Conservation (phyloP, 2,329 filamentous ascomycete species). For the Ophiostoma angusticollis region DNA sequence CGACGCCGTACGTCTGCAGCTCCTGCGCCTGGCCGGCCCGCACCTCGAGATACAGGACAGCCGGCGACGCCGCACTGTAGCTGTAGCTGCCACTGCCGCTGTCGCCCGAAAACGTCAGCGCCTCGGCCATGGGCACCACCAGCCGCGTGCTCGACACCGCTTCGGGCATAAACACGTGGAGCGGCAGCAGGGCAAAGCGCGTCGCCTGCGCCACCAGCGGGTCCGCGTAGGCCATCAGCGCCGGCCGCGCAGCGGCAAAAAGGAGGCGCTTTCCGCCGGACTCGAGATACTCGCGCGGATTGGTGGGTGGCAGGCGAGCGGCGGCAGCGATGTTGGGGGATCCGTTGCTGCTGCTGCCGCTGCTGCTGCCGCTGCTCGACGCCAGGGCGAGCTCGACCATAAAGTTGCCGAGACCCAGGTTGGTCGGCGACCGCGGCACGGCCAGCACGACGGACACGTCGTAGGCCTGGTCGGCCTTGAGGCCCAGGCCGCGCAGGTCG, state of each 20-base stretch:
- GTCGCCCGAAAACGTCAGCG: constrained; percentile 44
- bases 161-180: constrained; percentile 55
- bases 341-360: constrained; percentile 1
- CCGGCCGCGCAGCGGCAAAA: constrained; percentile 56
- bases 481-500: constrained; percentile 31
- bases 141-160: constrained; percentile 50
- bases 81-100: too few species aligned
- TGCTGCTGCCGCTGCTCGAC: constrained; percentile 15
- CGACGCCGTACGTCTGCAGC: constrained; percentile 64
- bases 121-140: constrained; percentile 59
- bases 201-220: constrained; percentile 50
- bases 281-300: constrained; percentile 22
- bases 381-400: constrained; percentile 76
- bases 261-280: constrained; percentile 30
- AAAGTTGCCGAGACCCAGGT: constrained; percentile 75
- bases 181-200: constrained; percentile 50
- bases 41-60: constrained; percentile 46
- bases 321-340: constrained; percentile 18
- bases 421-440: constrained; percentile 65
- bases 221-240: constrained; percentile 68
- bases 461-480: constrained; percentile 67
- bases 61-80: constrained; percentile 26
- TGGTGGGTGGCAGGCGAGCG: constrained; percentile 16
- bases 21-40: constrained; percentile 36
- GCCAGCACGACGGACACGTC: constrained; percentile 65